These are phyloP conservation scores for Lagenidium giganteum DNA, from an alignment of 352 stramenopile genomes.

Conservation along the genomic window DNA sequence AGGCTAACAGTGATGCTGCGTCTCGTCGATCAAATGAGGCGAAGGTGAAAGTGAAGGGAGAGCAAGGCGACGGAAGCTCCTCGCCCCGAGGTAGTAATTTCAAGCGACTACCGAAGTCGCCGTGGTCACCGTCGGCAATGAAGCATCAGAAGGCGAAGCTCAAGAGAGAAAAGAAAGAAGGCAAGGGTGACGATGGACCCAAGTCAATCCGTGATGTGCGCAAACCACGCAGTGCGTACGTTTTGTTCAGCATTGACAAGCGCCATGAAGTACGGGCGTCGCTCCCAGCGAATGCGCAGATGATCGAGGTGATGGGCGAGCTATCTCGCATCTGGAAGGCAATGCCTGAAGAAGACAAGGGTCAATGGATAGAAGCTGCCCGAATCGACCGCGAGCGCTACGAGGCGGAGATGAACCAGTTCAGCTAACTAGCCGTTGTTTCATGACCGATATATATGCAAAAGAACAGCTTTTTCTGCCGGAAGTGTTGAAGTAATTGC, in stretches of 20 bases:
- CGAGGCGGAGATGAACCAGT: too few relatives aligned
- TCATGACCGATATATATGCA: too few relatives aligned
- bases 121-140: constrained; percentile 67
- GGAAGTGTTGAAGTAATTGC: too few relatives aligned
- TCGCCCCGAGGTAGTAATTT: constrained; percentile 2
- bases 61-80: constrained; percentile 2
- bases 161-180: constrained; percentile 56
- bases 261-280: constrained; percentile 43
- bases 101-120: constrained; percentile 53
- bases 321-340: constrained; percentile 51
- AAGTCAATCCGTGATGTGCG: constrained; percentile 20
- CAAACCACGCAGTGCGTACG: constrained; percentile 58
- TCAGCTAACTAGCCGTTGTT: too few relatives aligned
- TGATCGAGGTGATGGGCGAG: constrained; percentile 59
- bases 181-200: constrained; percentile 5
- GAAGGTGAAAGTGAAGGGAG: constrained; percentile 20
- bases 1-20: too few relatives aligned
- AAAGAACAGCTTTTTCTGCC: too few relatives aligned
- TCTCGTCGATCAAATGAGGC: too few relatives aligned
- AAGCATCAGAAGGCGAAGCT: constrained; percentile 43
- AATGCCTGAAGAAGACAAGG: constrained; percentile 46
- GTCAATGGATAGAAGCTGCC: constrained; percentile 52
- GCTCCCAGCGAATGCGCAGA: constrained; percentile 33
- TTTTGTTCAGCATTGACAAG: constrained; percentile 62
- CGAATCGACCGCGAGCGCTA: constrained; percentile 62